These are phyloP conservation scores for Lepidium didymum DNA, from an alignment of 345 rosid genomes.

Conservation along the genomic window DNA sequence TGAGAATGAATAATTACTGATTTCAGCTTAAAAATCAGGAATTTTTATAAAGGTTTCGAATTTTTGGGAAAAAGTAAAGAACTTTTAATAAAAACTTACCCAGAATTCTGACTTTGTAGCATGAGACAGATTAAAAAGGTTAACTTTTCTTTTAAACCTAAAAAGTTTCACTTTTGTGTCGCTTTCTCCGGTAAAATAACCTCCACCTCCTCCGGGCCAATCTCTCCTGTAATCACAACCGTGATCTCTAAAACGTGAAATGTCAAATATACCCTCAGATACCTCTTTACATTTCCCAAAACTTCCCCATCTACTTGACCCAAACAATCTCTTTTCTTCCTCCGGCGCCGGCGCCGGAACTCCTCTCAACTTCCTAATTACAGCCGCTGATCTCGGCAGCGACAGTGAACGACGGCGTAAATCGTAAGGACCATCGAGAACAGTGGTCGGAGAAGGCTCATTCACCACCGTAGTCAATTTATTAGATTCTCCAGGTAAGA, in stretches of 20 bases:
- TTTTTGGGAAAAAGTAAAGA: neutral
- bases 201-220: neutral
- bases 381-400: conserved; percentile 22
- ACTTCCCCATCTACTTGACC: conserved; percentile 50
- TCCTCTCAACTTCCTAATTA: conserved; percentile 23
- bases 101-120: conserved; percentile 40
- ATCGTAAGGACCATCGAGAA: conserved; percentile 48
- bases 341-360: conserved; percentile 25
- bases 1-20: too few relatives aligned
- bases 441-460: conserved; percentile 48
- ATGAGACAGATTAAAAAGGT: conserved; percentile 32
- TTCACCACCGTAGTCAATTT: conserved; percentile 10
- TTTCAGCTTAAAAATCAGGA: neutral
- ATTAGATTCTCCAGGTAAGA: conserved; percentile 23
- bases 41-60: neutral
- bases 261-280: conserved; percentile 27
- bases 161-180: conserved; percentile 39
- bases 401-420: conserved; percentile 34
- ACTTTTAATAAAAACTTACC: conserved; percentile 36
- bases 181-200: conserved; percentile 9
- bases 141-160: conserved; percentile 39
- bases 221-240: neutral
- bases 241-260: conserved; percentile 8
- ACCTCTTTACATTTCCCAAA: conserved; percentile 31
- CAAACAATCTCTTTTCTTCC: conserved; percentile 28